Evolutionary conservation across 2,329 filamentous ascomycete genomes (phyloP), one percentile per base, ranked within the genome.

Genomic region (Ceratocystis diversiconidia): DNA sequence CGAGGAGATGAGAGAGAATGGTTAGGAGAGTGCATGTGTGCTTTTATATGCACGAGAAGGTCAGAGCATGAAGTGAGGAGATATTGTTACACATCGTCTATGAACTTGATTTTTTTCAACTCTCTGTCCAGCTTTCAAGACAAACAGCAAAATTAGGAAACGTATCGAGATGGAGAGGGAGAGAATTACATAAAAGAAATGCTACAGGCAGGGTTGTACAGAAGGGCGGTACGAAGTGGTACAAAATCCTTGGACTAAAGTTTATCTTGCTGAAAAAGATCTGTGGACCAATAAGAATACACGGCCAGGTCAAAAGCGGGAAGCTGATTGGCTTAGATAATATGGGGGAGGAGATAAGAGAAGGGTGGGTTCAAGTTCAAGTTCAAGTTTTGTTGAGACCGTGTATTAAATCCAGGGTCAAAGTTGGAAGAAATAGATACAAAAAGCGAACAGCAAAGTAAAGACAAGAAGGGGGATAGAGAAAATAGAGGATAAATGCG

Each of bases 1-100:
- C 79, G 61, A 79, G 78, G 73, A 76, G 79, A 74, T 84, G 77
- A 72, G 66, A 10, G 50, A 12, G 19, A 15, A 25, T 15, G 22
- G 3, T 5, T 25, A 8, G 10, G 8, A 41, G 36, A 41, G 36
- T 12, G 10, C 36, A 41, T 12, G 36, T 12, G 10, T 41, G 10
- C 36, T 41, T 41, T 12, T 41, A 10, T 41, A 12, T 12, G 10
- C n/a, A 2, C 5, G 41, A 30, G n/a, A 22, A 41, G 15, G 22
- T 5, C 25, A 28, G 19, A 4, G n/a, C 12, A 44, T 15, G 46
- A 22, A 19, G 25, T 17, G 8, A 17, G 5, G 44, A 48, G 44
- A 19, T 17, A 48, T 48, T 48, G 44, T 48, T 48, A 48, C 44
- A 48, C 44, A 48, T 48, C 15, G 44, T 19, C 44, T 48, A 48